Conservation (phyloP, 1,139 yeast genomes). For the Suhomyces bolitotheri region DNA sequence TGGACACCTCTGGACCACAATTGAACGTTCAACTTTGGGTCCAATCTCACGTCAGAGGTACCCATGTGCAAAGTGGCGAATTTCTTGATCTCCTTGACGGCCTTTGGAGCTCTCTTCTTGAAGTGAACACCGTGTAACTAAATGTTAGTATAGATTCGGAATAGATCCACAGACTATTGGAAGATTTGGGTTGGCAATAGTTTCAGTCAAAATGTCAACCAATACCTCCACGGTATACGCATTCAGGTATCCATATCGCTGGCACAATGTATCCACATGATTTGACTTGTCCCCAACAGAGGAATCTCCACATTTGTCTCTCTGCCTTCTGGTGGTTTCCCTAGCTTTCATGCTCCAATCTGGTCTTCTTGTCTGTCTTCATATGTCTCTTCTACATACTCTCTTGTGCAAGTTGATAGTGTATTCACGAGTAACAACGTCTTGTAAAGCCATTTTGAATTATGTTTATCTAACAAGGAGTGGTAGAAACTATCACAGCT, state of each 20-base stretch:
- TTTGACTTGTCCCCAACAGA: no score
- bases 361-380: not conserved
- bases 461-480: constrained; percentile 16
- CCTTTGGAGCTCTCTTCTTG: constrained; percentile 99
- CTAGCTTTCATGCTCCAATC: no score
- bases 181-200: no score
- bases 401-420: constrained; percentile 99
- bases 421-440: constrained; percentile 99
- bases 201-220: no score
- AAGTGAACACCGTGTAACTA: constrained; percentile 96
- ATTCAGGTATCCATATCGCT: no score
- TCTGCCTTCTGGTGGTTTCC: no score
- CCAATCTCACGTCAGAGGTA: constrained; percentile 98
- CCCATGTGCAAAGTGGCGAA: constrained; percentile 99
- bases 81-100: constrained; percentile 98
- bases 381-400: constrained; percentile 57
- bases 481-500: constrained; percentile 13
- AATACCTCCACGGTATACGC: no score
- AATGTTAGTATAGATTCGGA: constrained; percentile 38
- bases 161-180: no score
- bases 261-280: no score
- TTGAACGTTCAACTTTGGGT: constrained; percentile 97
- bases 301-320: no score
- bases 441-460: constrained; percentile 87
- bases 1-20: constrained; percentile 99